phyloP scores from a whole-genome alignment of 495 filamentous ascomycete genomes.

The Xylaria cubensis region DNA sequence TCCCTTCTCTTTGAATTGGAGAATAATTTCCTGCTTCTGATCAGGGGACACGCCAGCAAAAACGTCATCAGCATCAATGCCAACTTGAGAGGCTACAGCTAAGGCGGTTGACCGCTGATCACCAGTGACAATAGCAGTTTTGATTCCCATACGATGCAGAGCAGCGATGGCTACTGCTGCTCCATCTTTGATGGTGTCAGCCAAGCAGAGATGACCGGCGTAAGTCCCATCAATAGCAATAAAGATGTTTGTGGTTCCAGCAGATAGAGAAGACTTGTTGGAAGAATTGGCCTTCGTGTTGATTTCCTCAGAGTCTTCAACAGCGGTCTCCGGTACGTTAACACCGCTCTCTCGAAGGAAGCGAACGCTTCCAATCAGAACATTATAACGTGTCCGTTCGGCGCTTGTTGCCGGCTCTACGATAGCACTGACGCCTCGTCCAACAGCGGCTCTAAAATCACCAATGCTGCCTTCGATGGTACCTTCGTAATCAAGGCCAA shows the following conservation, averaged over 20 bases:
- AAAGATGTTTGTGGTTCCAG: conserved; percentile 88
- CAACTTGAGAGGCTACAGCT: conserved; percentile 81
- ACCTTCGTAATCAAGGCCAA: conserved; percentile 74
- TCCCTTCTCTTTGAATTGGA: conserved; percentile 71
- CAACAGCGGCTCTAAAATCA: conserved; percentile 83
- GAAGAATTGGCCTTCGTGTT: conserved; percentile 53
- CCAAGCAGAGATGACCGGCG: conserved; percentile 79
- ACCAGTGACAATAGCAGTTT: conserved; percentile 90
- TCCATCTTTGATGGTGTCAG: conserved; percentile 87
- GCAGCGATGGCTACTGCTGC: conserved; percentile 86
- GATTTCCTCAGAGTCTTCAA: conserved; percentile 60
- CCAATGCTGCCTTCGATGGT: conserved; percentile 81
- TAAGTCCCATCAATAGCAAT: conserved; percentile 83
- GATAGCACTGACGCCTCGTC: conserved; percentile 81
- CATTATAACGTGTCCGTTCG: conserved; percentile 72
- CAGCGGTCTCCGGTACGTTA: conserved; percentile 65
- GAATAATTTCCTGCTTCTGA: conserved; percentile 86
- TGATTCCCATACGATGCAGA: conserved; percentile 81
- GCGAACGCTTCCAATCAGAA: conserved; percentile 80
- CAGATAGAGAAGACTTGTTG: conserved; percentile 41
- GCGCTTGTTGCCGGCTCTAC: conserved; percentile 76
- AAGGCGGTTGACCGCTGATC: conserved; percentile 84
- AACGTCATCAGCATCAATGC: conserved; percentile 76
- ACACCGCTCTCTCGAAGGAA: conserved; percentile 76
- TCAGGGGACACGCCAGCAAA: conserved; percentile 84